Evolutionary conservation across 257 asterid genomes (phyloP).

Genomic region (Echium plantagineum): DNA sequence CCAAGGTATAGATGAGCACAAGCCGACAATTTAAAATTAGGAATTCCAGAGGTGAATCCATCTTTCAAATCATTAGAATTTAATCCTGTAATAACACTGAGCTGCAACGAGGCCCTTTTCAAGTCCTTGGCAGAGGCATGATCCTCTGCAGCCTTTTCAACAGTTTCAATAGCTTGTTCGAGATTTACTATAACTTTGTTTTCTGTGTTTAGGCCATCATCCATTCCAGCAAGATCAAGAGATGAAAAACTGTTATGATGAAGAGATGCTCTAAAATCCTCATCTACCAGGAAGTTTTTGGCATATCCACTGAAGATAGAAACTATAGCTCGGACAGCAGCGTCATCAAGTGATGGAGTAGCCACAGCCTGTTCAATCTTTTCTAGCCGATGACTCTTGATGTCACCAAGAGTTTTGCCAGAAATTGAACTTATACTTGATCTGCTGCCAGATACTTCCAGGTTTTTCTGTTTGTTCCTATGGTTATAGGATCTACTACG

Average conservation of each 20-base stretch:
- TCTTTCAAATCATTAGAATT: conserved; percentile 41
- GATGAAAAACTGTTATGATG: conserved; percentile 50
- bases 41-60: conserved; percentile 54
- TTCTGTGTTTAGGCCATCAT: conserved; percentile 26
- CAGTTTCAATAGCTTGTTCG: conserved; percentile 61
- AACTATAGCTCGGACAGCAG: conserved; percentile 55
- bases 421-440: conserved; percentile 10
- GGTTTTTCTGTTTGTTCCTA: conserved; percentile 12
- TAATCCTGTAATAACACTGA: conserved; percentile 78
- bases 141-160: conserved; percentile 55
- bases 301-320: conserved; percentile 48
- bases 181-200: conserved; percentile 54
- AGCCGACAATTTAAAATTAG: conserved; percentile 61
- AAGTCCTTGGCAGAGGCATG: conserved; percentile 36
- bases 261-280: conserved; percentile 56
- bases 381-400: conserved; percentile 20
- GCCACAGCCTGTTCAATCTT: conserved; percentile 23
- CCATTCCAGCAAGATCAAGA: conserved; percentile 27
- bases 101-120: conserved; percentile 67
- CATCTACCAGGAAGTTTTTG: conserved; percentile 40
- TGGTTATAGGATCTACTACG: conserved; percentile 8
- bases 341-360: conserved; percentile 63
- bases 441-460: conserved; percentile 15
- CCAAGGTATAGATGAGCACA: conserved; percentile 88
- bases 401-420: conserved; percentile 15